These are phyloP conservation scores for Mortierella sp. DNA, from an alignment of 371 early-diverging fungal species.

Conservation along the genomic window DNA sequence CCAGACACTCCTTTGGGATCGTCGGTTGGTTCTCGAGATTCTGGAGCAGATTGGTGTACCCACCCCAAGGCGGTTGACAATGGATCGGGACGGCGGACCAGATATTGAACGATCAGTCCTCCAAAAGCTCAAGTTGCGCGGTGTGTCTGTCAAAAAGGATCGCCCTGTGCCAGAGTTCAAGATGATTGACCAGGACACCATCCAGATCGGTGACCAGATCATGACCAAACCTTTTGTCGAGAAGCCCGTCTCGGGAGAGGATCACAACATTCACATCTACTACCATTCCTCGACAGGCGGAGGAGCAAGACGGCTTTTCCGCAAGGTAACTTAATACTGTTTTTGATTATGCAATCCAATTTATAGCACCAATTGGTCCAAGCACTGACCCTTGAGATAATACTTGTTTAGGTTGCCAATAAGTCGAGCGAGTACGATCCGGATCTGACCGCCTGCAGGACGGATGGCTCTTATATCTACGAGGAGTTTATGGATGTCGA, in stretches of 20 bases:
- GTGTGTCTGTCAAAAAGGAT: constrained; percentile 65
- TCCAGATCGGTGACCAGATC: constrained; percentile 75
- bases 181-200: constrained; percentile 79
- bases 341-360: not conserved
- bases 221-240: constrained; percentile 97
- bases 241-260: constrained; percentile 97
- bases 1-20: constrained; percentile 94
- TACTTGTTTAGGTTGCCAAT: constrained; percentile 87
- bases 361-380: too few relatives aligned
- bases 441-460: constrained; percentile 73
- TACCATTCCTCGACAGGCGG: constrained; percentile 89
- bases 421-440: constrained; percentile 95
- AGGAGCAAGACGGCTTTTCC: constrained; percentile 93
- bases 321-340: constrained; percentile 76
- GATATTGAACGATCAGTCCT: constrained; percentile 65
- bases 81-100: constrained; percentile 82
- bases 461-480: constrained; percentile 93
- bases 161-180: constrained; percentile 57
- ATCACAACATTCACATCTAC: constrained; percentile 98
- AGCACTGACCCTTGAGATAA: too few relatives aligned
- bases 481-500: constrained; percentile 96
- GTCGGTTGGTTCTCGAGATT: constrained; percentile 89
- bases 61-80: constrained; percentile 87
- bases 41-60: constrained; percentile 90
- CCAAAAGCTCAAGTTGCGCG: constrained; percentile 58